Percentiles rank a stretch among this genome's conserved stretches.
Conservation (phyloP, 108 stramenopile species). For the Nannochloropsis oceanica region DNA sequence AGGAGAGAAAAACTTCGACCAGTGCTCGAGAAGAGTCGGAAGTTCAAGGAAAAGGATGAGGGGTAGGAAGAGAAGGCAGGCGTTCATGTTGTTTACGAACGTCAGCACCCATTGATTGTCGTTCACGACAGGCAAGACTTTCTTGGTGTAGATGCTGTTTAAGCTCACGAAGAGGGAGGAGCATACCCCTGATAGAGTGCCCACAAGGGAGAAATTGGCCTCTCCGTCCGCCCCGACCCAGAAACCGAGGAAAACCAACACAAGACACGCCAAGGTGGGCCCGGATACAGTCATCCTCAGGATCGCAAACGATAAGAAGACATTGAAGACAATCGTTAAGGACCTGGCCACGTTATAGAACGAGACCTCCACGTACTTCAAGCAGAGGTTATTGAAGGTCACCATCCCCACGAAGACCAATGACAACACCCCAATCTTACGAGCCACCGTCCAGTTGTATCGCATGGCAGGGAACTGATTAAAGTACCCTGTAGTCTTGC, state of each 20-base stretch:
- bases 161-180: constrained; percentile 79
- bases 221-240: constrained; percentile 69
- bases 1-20: constrained; percentile 42
- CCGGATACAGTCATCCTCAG: constrained; percentile 53
- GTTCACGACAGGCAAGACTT: constrained; percentile 59
- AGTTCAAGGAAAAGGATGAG: constrained; percentile 61
- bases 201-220: constrained; percentile 57
- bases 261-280: constrained; percentile 55
- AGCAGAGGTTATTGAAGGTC: constrained; percentile 81
- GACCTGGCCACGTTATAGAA: constrained; percentile 90
- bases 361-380: constrained; percentile 82
- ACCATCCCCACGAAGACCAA: constrained; percentile 88
- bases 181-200: constrained; percentile 62
- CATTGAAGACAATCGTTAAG: constrained; percentile 87
- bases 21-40: constrained; percentile 30
- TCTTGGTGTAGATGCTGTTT: constrained; percentile 84
- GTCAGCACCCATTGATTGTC: constrained; percentile 82
- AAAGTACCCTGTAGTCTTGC: constrained; percentile 39
- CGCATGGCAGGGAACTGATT: constrained; percentile 70
- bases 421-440: constrained; percentile 54
- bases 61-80: constrained; percentile 66
- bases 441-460: constrained; percentile 42
- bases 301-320: constrained; percentile 56
- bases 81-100: constrained; percentile 88
- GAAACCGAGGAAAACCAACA: constrained; percentile 69